A percentile compares a stretch with the other conserved stretches of the same genome.
These are phyloP conservation scores for Batrachochytrium dendrobatidis DNA, from an alignment of 371 early-diverging fungal species.

Conservation along the genomic window DNA sequence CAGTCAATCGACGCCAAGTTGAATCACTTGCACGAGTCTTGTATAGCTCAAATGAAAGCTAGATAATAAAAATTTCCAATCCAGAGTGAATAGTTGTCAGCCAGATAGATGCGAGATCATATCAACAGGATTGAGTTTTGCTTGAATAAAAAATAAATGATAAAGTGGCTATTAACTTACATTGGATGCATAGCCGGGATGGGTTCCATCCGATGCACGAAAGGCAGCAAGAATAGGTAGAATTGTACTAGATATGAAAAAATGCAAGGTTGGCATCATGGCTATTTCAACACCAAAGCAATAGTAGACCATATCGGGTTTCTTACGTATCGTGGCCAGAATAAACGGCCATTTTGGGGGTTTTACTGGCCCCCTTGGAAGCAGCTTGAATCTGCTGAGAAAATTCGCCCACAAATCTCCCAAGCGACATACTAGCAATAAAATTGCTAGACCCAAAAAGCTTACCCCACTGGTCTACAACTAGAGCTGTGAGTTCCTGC, in stretches of 20 bases:
- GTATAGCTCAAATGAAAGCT: constrained; percentile 61
- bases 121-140: no score
- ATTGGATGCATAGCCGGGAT: constrained; percentile 27
- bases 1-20: constrained; percentile 5
- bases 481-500: constrained; percentile 14
- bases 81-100: no score
- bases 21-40: constrained; percentile 26
- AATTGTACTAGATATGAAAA: constrained; percentile 43
- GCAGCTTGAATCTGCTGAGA: constrained; percentile 37
- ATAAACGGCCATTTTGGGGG: constrained; percentile 57
- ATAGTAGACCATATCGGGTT: constrained; percentile 11
- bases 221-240: constrained; percentile 57
- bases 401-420: constrained; percentile 48
- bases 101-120: no score
- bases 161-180: constrained; percentile 18
- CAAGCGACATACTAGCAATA: constrained; percentile 43
- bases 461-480: constrained; percentile 15
- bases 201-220: constrained; percentile 43
- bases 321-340: constrained; percentile 69
- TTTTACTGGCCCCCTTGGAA: constrained; percentile 19
- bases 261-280: not conserved
- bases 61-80: constrained; percentile 40
- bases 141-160: constrained; percentile 4
- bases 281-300: constrained; percentile 3
- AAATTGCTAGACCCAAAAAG: constrained; percentile 21